Percentiles rank a stretch among this genome's conserved stretches.
These are phyloP conservation scores for Suillus americanus DNA, from an alignment of 768 basidiomycete species.

Conservation along the genomic window DNA sequence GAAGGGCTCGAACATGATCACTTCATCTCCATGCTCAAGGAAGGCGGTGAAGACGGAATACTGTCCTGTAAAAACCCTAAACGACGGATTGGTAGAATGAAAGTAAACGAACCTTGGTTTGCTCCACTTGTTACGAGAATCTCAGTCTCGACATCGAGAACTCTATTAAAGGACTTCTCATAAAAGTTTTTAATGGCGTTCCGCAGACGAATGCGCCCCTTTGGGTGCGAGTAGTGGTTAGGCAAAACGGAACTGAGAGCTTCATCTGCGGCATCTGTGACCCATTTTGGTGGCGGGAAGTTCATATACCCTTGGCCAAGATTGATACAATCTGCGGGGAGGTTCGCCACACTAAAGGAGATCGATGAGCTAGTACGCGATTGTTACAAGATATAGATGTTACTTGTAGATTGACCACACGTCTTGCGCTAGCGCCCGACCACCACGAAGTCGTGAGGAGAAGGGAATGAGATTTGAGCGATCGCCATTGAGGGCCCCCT, in stretches of 20 bases:
- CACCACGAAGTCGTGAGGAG: slow-evolving; percentile 71
- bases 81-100: neutral
- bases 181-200: slow-evolving; percentile 86
- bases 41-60: slow-evolving; percentile 94
- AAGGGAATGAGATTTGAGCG: slow-evolving; percentile 59
- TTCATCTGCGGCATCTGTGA: slow-evolving; percentile 67
- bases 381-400: slow-evolving; percentile 5
- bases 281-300: slow-evolving; percentile 81
- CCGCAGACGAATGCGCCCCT: slow-evolving; percentile 83
- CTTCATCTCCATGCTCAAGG: slow-evolving; percentile 90
- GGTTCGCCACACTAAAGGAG: slow-evolving; percentile 68
- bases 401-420: slow-evolving; percentile 94
- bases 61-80: slow-evolving; percentile 57
- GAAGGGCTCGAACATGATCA: slow-evolving; percentile 98
- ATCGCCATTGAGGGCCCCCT: slow-evolving; percentile 21
- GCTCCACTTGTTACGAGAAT: slow-evolving; percentile 96
- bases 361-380: slow-evolving; percentile 8
- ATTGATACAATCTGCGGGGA: slow-evolving; percentile 92
- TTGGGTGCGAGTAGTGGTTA: slow-evolving; percentile 92
- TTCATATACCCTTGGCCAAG: slow-evolving; percentile 97
- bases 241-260: slow-evolving; percentile 61
- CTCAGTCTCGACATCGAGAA: slow-evolving; percentile 81
- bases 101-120: slow-evolving; percentile 72
- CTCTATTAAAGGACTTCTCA: slow-evolving; percentile 60
- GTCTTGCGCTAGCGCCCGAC: slow-evolving; percentile 76